Base-by-base conservation (phyloP, 345 rosid species). In the Brassica cretica region DNA sequence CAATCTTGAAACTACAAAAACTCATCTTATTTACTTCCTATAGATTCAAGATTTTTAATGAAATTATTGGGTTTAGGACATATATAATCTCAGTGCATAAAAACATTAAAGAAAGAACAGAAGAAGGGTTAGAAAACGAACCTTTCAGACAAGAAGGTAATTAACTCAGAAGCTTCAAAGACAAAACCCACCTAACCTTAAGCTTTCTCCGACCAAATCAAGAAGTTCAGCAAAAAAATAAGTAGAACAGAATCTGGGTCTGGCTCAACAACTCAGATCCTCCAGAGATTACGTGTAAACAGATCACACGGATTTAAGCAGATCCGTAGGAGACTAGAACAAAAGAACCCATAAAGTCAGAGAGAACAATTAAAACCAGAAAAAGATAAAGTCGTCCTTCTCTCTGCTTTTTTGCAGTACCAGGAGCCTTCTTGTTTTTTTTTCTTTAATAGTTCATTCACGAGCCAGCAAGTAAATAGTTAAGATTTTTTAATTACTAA, bases 301-400 rank as follows among this genome's bases (percentile, higher is more conserved):
- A 79, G 70, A 81, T 71, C 75, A 64, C 60, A 75, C 15, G 59
- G 61, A 71, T 67, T 76, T 77, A 79, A 76, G 75, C 80, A 70
- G 69, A 84, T 78, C 82, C 35, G 63, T 70, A 27, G 16, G 46
- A 69, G 62, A 65, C 83, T 70, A 64, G 65, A 70, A 55, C 68
- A 76, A 70, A 76, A 73, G 75, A 63, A 58, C 82, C 63, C 73
- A 76, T 63, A 70, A 80, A 80, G 80, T 80, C 79, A 79, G 82
- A 76, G 83, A 84, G 83, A 84, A 73, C 59, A 73, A 78, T 64
- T 56, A 44, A 64, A 81, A 8, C 53, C 27, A 35, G 2, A 76
- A 29, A 56, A 80, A 73, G 81, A 79, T 78, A 80, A 80, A 80
- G 79, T 80, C 83, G 77, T 73, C 82, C 25, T 39, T n/a, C 12